A percentile compares a stretch with the other conserved stretches of the same genome.
Evolutionary conservation across 192 early-diverging fungal genomes (phyloP).

Genomic region (Ambispora gerdemannii): DNA sequence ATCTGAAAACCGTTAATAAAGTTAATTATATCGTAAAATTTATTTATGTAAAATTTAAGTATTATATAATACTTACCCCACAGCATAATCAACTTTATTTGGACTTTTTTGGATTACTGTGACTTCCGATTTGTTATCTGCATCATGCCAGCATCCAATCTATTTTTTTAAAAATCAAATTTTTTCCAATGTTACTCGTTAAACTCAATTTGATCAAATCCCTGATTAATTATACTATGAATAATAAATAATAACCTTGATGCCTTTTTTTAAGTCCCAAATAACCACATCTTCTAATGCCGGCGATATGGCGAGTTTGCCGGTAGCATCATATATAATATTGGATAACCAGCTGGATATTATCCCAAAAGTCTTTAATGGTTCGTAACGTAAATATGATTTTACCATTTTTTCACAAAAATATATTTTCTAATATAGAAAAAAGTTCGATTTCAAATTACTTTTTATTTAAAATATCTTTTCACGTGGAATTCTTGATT

Average conservation of each 20-base stretch:
- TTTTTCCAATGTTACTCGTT: no score
- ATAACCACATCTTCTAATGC: constrained; percentile 78
- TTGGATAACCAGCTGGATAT: constrained; percentile 69
- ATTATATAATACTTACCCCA: constrained; percentile 59
- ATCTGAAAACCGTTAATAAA: constrained; percentile 43
- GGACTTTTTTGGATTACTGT: constrained; percentile 74
- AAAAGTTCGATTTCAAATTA: no score
- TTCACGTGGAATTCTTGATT: no score
- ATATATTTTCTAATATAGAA: no score
- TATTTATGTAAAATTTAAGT: constrained; percentile 5
- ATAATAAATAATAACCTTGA: no score
- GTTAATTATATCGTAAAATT: neutral
- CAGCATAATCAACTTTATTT: constrained; percentile 71
- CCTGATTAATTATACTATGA: no score
- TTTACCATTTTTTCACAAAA: constrained; percentile 69
- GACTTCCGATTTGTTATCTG: constrained; percentile 79
- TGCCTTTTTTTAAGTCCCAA: constrained; percentile 87
- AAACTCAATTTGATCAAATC: no score
- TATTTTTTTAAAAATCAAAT: no score
- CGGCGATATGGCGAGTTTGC: constrained; percentile 73
- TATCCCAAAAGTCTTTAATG: constrained; percentile 77
- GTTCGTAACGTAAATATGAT: constrained; percentile 82
- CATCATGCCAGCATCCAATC: constrained; percentile 75
- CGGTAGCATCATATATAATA: constrained; percentile 65
- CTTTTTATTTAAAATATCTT: no score